phyloP scores from a whole-genome alignment of 164 flowering plant species.

The Brasenia schreberi region DNA sequence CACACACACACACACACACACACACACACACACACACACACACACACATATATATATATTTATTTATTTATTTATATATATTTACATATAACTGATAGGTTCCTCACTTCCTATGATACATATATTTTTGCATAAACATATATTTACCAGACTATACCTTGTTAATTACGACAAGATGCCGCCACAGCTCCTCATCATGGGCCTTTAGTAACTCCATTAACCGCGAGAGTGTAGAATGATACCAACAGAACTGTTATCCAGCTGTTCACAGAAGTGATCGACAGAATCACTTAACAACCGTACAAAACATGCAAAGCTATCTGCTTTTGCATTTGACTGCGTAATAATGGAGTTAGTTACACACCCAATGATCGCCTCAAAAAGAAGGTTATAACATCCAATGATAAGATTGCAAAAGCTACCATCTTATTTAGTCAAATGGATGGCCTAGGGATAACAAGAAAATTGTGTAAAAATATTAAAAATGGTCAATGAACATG shows the following conservation, averaged over 20 bases:
- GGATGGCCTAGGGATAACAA: no score
- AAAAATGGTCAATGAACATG: no score
- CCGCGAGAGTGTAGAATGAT: slow-evolving; percentile 49
- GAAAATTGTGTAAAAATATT: no score
- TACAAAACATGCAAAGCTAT: slow-evolving; percentile 69
- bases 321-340: slow-evolving; percentile 68
- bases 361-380: no score
- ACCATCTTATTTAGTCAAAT: no score
- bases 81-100: no score
- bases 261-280: slow-evolving; percentile 64
- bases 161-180: slow-evolving; percentile 45
- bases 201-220: slow-evolving; percentile 40
- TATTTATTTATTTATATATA: no score
- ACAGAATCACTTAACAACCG: slow-evolving; percentile 54
- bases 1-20: not conserved
- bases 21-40: not conserved
- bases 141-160: slow-evolving; percentile 22
- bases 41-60: not conserved
- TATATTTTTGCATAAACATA: not conserved
- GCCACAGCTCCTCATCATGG: slow-evolving; percentile 55
- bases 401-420: no score
- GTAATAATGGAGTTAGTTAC: slow-evolving; percentile 3
- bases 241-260: slow-evolving; percentile 53
- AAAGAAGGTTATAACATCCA: no score
- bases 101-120: no score